Percentiles rank a stretch among this genome's conserved stretches.
phyloP scores from a whole-genome alignment of 768 basidiomycete species.

The Piloderma croceum region DNA sequence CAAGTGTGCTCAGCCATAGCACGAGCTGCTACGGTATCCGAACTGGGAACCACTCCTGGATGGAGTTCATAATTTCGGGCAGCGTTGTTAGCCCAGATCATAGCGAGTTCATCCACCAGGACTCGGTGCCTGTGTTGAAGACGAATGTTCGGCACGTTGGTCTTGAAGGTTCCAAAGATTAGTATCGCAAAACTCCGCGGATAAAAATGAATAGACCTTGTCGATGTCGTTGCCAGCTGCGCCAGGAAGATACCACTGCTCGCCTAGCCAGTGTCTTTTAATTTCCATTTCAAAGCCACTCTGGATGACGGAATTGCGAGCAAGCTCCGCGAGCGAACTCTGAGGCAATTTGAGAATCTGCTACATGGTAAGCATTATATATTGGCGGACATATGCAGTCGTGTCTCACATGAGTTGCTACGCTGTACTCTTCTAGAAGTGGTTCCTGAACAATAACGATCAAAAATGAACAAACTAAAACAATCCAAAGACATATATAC shows the following conservation, averaged over 20 bases:
- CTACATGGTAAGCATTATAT: background rate
- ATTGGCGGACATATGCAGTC: background rate
- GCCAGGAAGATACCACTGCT: constrained; percentile 90
- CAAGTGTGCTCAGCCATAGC: constrained; percentile 32
- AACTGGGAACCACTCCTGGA: constrained; percentile 22
- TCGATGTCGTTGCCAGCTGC: constrained; percentile 93
- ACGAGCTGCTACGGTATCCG: constrained; percentile 33
- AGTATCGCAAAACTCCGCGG: background rate
- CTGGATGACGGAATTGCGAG: constrained; percentile 93
- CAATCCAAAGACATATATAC: constrained; percentile 31
- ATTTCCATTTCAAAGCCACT: constrained; percentile 98
- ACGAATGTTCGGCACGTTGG: constrained; percentile 93
- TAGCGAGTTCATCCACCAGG: constrained; percentile 74
- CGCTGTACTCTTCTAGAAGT: constrained; percentile 92
- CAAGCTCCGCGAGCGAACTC: constrained; percentile 90
- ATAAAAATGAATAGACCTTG: constrained; percentile 51
- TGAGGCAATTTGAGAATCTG: constrained; percentile 97
- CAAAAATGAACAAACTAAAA: constrained; percentile 5
- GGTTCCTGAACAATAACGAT: constrained; percentile 58
- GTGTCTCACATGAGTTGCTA: constrained; percentile 82
- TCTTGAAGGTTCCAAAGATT: constrained; percentile 40
- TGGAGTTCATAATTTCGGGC: background rate
- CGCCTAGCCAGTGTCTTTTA: constrained; percentile 93
- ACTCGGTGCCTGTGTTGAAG: constrained; percentile 90
- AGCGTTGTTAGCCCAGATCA: constrained; percentile 42